These are phyloP conservation scores for Nitzschia putrida DNA, from an alignment of 108 stramenopile genomes.

Conservation along the genomic window DNA sequence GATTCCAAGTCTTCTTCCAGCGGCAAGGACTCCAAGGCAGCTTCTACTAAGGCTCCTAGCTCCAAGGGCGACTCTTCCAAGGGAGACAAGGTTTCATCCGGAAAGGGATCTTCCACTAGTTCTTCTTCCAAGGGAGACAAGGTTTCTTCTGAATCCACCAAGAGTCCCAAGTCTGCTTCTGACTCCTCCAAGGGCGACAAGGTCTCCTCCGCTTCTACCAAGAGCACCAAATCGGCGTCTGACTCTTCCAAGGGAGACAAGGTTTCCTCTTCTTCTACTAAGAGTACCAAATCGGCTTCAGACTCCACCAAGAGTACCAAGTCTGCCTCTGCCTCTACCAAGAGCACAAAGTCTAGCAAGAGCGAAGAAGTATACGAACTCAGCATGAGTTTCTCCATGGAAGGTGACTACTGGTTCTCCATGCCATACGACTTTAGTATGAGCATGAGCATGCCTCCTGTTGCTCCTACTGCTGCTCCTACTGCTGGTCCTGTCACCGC, in stretches of 20 bases:
- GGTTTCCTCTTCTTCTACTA: no score
- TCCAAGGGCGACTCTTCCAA: no score
- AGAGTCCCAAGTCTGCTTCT: no score
- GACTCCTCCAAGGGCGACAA: neutral
- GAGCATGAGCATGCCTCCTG: neutral
- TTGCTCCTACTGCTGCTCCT: neutral
- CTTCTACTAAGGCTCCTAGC: no score
- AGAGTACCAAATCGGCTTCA: no score
- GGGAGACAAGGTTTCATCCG: no score
- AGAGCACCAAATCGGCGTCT: no score
- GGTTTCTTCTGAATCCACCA: no score
- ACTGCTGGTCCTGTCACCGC: neutral
- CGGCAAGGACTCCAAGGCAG: no score
- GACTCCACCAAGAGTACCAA: neutral
- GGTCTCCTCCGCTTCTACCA: no score
- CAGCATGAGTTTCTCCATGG: neutral
- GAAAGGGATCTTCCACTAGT: no score
- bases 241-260: neutral
- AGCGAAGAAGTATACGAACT: neutral
- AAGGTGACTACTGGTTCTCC: neutral
- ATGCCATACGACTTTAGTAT: neutral
- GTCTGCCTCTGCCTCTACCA: neutral
- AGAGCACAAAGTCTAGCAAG: neutral
- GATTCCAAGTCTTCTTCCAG: neutral
- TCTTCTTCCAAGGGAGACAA: conserved; percentile 1